Percentiles rank a stretch among this genome's conserved stretches.
phyloP scores from a whole-genome alignment of 306 rosid genomes.

The Begonia loranthoides region DNA sequence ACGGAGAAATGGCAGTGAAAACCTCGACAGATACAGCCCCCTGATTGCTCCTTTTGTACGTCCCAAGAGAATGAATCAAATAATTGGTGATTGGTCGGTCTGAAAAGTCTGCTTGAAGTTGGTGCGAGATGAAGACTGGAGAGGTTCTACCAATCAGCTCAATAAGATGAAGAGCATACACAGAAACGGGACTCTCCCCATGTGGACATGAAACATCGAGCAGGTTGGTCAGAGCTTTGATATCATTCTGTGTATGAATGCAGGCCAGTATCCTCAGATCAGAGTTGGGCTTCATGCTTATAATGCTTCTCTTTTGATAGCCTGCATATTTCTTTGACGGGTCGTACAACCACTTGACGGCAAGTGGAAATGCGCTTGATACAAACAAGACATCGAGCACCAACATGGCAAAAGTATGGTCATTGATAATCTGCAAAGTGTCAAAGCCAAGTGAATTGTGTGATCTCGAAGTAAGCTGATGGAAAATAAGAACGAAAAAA shows the following conservation, averaged over 20 bases:
- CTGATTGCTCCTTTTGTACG: constrained; percentile 18
- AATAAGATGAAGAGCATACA: constrained; percentile 35
- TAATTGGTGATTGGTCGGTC: constrained; percentile 13
- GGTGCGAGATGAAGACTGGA: constrained; percentile 36
- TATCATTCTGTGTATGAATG: constrained; percentile 22
- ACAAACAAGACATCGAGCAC: constrained; percentile 7
- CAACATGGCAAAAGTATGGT: background rate
- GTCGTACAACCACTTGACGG: constrained; percentile 27
- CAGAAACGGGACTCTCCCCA: constrained; percentile 13
- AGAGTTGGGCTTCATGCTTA: constrained; percentile 9
- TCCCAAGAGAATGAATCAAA: constrained; percentile 22
- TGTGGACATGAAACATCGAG: constrained; percentile 34
- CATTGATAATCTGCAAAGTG: constrained; percentile 15
- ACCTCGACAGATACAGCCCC: constrained; percentile 15
- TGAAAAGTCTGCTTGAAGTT: constrained; percentile 16
- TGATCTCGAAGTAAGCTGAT: background rate
- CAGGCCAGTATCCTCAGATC: constrained; percentile 31
- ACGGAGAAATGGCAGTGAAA: constrained; percentile 52
- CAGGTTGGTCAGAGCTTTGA: constrained; percentile 18
- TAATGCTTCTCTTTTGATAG: constrained; percentile 32
- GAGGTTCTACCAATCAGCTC: constrained; percentile 42
- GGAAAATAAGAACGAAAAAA: background rate
- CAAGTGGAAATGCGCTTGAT: constrained; percentile 19
- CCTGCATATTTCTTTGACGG: constrained; percentile 46
- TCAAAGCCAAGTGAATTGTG: background rate